phyloP scores from a whole-genome alignment of 768 basidiomycete species.

The Xerocomellus amylosporus region DNA sequence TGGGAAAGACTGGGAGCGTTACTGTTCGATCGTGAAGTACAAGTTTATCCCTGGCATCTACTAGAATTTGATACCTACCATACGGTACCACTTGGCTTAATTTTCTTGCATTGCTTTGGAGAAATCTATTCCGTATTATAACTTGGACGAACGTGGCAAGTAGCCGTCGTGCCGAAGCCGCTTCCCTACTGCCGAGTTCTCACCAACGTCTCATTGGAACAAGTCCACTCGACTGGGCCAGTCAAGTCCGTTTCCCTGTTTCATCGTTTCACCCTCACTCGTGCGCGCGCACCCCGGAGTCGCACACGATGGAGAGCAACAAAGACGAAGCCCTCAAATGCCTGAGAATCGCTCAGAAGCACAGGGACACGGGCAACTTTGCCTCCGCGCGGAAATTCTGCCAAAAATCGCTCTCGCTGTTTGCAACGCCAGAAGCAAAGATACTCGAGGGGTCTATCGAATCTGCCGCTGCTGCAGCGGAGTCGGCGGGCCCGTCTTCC shows the following conservation, averaged over 20 bases:
- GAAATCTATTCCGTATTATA: not conserved
- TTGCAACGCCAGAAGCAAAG: conserved; percentile 71
- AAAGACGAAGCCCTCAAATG: conserved; percentile 87
- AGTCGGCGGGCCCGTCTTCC: conserved; percentile 42
- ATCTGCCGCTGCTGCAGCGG: conserved; percentile 40
- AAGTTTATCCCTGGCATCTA: conserved; percentile 89
- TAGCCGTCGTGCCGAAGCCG: not conserved
- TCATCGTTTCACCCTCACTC: conserved; percentile 9
- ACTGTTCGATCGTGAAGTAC: conserved; percentile 84
- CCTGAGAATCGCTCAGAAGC: conserved; percentile 72
- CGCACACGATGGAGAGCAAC: conserved; percentile 71
- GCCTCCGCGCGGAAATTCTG: conserved; percentile 84
- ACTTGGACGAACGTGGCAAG: conserved; percentile 8
- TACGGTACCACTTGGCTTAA: conserved; percentile 7
- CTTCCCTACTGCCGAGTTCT: conserved; percentile 18
- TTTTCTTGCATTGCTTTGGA: not conserved
- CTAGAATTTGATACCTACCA: conserved; percentile 36
- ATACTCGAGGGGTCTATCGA: conserved; percentile 68
- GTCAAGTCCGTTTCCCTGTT: conserved; percentile 2
- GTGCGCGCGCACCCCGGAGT: not conserved
- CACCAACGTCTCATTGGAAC: conserved; percentile 18
- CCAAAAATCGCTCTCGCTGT: conserved; percentile 81
- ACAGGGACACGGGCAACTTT: conserved; percentile 68
- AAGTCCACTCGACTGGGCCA: not conserved
- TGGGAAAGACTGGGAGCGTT: conserved; percentile 91